These are phyloP conservation scores for Didymella keratinophila DNA, from an alignment of 2,329 filamentous ascomycete species.

Conservation along the genomic window DNA sequence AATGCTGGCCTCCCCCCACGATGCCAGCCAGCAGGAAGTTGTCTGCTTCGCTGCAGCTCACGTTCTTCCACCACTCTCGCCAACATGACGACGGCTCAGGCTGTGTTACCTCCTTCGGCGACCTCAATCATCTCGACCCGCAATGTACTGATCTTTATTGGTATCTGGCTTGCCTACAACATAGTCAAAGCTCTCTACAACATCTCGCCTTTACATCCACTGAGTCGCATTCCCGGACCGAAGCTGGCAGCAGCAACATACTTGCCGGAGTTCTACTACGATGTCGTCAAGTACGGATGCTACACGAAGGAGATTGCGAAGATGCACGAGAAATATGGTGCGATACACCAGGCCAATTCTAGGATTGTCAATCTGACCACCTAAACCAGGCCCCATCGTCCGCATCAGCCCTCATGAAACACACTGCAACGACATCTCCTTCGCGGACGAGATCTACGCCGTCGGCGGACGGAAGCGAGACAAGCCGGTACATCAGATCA, in stretches of 20 bases:
- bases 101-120: slow-evolving; percentile 7
- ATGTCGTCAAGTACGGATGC: slow-evolving; percentile 42
- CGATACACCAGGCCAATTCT: not conserved
- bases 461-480: slow-evolving; percentile 36
- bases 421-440: slow-evolving; percentile 42
- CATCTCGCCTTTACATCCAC: slow-evolving; percentile 39
- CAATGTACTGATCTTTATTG: slow-evolving; percentile 16
- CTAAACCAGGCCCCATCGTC: slow-evolving; percentile 40
- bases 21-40: slow-evolving; percentile 3
- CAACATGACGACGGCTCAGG: slow-evolving; percentile 16
- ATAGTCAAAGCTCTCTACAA: slow-evolving; percentile 34
- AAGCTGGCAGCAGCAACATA: slow-evolving; percentile 47
- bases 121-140: slow-evolving; percentile 19
- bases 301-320: slow-evolving; percentile 46
- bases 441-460: slow-evolving; percentile 43
- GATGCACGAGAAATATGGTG: slow-evolving; percentile 50
- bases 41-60: slow-evolving; percentile 7
- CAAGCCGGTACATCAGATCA: slow-evolving; percentile 39
- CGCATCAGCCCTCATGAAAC: slow-evolving; percentile 47
- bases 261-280: slow-evolving; percentile 49
- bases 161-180: slow-evolving; percentile 26
- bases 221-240: slow-evolving; percentile 45
- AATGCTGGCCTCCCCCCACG: slow-evolving; percentile 11
- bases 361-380: not conserved
- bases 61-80: slow-evolving; percentile 4